Conservation (phyloP, 1,284 basidiomycete genomes). For the Leccinum griseonigrum region DNA sequence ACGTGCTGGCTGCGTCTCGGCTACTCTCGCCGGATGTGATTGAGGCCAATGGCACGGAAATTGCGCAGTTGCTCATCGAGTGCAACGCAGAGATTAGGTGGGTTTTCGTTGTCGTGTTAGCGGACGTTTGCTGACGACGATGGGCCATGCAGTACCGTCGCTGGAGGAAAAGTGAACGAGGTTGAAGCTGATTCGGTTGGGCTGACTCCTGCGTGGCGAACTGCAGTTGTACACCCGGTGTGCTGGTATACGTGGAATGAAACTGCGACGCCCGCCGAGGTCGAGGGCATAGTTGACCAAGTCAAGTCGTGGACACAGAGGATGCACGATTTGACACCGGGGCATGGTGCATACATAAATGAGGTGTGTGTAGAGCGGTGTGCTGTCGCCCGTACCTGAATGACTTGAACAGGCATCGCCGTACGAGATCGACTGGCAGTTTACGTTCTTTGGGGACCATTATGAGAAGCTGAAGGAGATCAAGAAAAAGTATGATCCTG, state of each 20-base stretch:
- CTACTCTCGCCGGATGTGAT: slow-evolving; percentile 15
- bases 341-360: slow-evolving; percentile 41
- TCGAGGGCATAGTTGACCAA: slow-evolving; percentile 26
- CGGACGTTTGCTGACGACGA: background rate
- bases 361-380: slow-evolving; percentile 9
- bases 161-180: slow-evolving; percentile 38
- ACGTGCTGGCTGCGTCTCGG: slow-evolving; percentile 34
- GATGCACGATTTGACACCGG: slow-evolving; percentile 23
- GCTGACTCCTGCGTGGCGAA: slow-evolving; percentile 44
- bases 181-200: slow-evolving; percentile 37
- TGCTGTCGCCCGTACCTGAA: no score
- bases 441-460: slow-evolving; percentile 45
- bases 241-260: slow-evolving; percentile 33
- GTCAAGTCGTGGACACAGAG: slow-evolving; percentile 28
- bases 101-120: background rate
- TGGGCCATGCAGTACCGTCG: slow-evolving; percentile 33
- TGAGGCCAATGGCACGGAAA: background rate
- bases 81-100: background rate
- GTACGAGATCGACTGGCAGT: slow-evolving; percentile 38
- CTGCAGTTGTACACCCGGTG: slow-evolving; percentile 33
- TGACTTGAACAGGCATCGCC: slow-evolving; percentile 35
- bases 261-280: slow-evolving; percentile 24
- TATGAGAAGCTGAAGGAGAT: slow-evolving; percentile 39
- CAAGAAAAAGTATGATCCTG: slow-evolving; percentile 44
- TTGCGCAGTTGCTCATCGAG: background rate